phyloP scores from a whole-genome alignment of 805 yeast species.

The Sungouiozyma intestinalis region DNA sequence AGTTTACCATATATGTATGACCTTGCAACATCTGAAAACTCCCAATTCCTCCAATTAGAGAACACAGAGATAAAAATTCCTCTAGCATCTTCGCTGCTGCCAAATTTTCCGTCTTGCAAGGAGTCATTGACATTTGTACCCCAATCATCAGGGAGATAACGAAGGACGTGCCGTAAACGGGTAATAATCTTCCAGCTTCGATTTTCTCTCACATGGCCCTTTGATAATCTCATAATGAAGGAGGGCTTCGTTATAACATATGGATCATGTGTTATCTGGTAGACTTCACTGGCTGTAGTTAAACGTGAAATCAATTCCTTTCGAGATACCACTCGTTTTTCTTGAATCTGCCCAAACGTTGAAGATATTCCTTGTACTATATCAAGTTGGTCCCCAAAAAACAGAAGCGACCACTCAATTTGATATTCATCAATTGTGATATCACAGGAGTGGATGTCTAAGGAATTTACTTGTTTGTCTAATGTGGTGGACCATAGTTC shows the following conservation, averaged over 20 bases:
- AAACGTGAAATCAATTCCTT: slow-evolving; percentile 34
- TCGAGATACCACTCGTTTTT: slow-evolving; percentile 11
- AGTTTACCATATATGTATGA: slow-evolving; percentile 44
- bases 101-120: slow-evolving; percentile 30
- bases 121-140: slow-evolving; percentile 5
- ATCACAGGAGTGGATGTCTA: slow-evolving; percentile 25
- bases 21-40: slow-evolving; percentile 51
- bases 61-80: slow-evolving; percentile 48
- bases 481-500: slow-evolving; percentile 22
- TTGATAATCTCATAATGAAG: slow-evolving; percentile 59
- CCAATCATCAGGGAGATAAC: slow-evolving; percentile 50
- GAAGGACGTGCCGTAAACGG: slow-evolving; percentile 63
- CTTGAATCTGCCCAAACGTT: slow-evolving; percentile 4
- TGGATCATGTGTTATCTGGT: slow-evolving; percentile 68
- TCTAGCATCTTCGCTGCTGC: slow-evolving; percentile 43
- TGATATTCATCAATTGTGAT: slow-evolving; percentile 27
- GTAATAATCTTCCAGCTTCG: slow-evolving; percentile 85
- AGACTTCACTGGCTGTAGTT: slow-evolving; percentile 38
- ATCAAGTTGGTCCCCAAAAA: slow-evolving; percentile 8
- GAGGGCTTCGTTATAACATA: slow-evolving; percentile 86
- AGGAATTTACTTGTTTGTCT: slow-evolving; percentile 15
- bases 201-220: slow-evolving; percentile 64
- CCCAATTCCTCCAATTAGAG: slow-evolving; percentile 87
- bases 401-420: slow-evolving; percentile 27
- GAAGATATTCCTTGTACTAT: slow-evolving; percentile 7